phyloP scores from a whole-genome alignment of 23 red algal genomes.

The Gracilaria domingensis region DNA sequence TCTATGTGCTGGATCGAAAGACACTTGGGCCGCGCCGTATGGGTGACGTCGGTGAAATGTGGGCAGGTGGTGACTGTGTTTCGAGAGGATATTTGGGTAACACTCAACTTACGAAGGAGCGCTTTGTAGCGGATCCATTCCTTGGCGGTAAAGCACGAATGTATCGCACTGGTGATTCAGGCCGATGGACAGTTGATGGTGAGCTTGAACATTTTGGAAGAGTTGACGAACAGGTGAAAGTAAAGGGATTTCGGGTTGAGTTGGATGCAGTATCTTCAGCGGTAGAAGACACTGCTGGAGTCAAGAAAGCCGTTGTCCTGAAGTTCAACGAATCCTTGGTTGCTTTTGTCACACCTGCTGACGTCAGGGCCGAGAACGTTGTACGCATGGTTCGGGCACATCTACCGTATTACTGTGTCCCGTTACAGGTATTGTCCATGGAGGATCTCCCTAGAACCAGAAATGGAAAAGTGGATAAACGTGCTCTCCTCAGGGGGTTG shows the following conservation, averaged over 20 bases:
- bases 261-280: slow-evolving; percentile 43
- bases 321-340: slow-evolving; percentile 22
- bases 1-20: slow-evolving; percentile 18
- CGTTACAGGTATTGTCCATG: slow-evolving; percentile 20
- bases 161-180: slow-evolving; percentile 52
- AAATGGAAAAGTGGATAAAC: slow-evolving; percentile 59
- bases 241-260: slow-evolving; percentile 55
- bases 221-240: slow-evolving; percentile 53
- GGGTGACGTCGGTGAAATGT: slow-evolving; percentile 56
- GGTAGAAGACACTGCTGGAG: background rate
- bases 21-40: slow-evolving; percentile 25
- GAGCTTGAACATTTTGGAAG: slow-evolving; percentile 57
- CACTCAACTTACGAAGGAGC: slow-evolving; percentile 7
- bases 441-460: slow-evolving; percentile 18
- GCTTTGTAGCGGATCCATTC: slow-evolving; percentile 27
- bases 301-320: slow-evolving; percentile 44
- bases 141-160: slow-evolving; percentile 25
- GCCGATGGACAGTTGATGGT: slow-evolving; percentile 31
- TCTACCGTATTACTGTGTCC: slow-evolving; percentile 57
- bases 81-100: slow-evolving; percentile 43
- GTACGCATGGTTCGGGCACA: background rate
- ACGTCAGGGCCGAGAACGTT: background rate
- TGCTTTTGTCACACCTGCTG: slow-evolving; percentile 31
- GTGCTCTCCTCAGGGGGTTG: slow-evolving; percentile 3
- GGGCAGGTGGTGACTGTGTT: slow-evolving; percentile 44